A percentile compares a stretch with the other conserved stretches of the same genome.
Evolutionary conservation across 495 filamentous ascomycete species (phyloP).

Genomic region (Durotheca rogersii): DNA sequence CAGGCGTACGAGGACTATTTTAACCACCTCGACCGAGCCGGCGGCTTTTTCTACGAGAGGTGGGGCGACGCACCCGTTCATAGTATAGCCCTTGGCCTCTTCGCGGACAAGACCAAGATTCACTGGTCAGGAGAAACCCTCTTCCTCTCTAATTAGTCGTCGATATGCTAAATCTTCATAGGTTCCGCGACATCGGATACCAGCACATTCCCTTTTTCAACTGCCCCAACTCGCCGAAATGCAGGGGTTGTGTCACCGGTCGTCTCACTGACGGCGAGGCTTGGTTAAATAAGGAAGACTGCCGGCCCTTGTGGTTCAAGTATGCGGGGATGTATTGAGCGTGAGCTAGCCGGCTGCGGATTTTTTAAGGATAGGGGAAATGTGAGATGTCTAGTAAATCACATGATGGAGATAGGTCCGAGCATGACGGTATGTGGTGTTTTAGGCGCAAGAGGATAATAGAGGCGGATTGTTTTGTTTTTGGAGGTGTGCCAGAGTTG

Average conservation of each 20-base stretch:
- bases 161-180: slow-evolving; percentile 37
- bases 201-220: slow-evolving; percentile 99
- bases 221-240: slow-evolving; percentile 95
- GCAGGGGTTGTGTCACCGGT: slow-evolving; percentile 81
- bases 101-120: slow-evolving; percentile 85
- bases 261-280: slow-evolving; percentile 83
- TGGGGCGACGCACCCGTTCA: slow-evolving; percentile 99
- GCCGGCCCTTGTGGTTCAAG: slow-evolving; percentile 95
- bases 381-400: slow-evolving; percentile 22
- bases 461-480: slow-evolving; percentile 22
- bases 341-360: not conserved
- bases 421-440: slow-evolving; percentile 30
- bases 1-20: slow-evolving; percentile 94
- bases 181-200: slow-evolving; percentile 99
- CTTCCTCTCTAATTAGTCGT: slow-evolving; percentile 14
- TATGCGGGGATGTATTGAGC: slow-evolving; percentile 76
- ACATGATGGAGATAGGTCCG: slow-evolving; percentile 27
- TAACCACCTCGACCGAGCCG: slow-evolving; percentile 88
- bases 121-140: slow-evolving; percentile 79
- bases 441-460: slow-evolving; percentile 29
- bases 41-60: slow-evolving; percentile 98
- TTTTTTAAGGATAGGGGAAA: slow-evolving; percentile 17
- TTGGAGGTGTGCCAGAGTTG: slow-evolving; percentile 11
- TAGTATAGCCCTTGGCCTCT: slow-evolving; percentile 89
- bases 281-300: slow-evolving; percentile 87